Conservation (phyloP, 2,329 filamentous ascomycete species). For the Aspergillus fructus region DNA sequence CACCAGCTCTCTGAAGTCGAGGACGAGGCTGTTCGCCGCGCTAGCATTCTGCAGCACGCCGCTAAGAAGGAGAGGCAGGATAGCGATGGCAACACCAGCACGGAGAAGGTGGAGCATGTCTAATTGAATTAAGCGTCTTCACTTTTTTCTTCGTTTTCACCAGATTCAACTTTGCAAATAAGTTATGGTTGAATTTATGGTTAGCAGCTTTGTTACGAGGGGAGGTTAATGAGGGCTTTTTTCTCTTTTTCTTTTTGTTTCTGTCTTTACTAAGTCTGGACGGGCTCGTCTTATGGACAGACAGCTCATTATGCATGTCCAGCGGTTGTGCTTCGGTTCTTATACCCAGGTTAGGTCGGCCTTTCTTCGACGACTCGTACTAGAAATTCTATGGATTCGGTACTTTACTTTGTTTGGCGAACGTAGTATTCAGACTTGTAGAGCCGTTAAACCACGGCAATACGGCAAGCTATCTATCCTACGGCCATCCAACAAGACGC, state of each 20-base stretch:
- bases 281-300: background rate
- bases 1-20: constrained; percentile 51
- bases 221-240: too few relatives aligned
- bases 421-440: too few relatives aligned
- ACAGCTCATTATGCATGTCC: background rate
- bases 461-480: too few relatives aligned
- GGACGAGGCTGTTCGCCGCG: constrained; percentile 38
- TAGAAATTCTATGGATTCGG: background rate
- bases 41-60: constrained; percentile 24
- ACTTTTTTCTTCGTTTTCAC: background rate
- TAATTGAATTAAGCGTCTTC: background rate
- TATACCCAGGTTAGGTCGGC: background rate
- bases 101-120: constrained; percentile 11
- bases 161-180: too few relatives aligned
- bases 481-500: too few relatives aligned
- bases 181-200: background rate
- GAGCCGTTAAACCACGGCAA: too few relatives aligned
- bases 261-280: background rate
- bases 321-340: background rate
- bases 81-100: constrained; percentile 20
- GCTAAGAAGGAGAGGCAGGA: constrained; percentile 16
- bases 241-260: background rate
- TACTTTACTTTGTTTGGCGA: background rate
- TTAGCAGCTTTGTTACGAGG: background rate
- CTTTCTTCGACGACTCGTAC: background rate